These are phyloP conservation scores for Hypseocharis bilobata DNA, from an alignment of 441 rosid genomes.

Conservation along the genomic window DNA sequence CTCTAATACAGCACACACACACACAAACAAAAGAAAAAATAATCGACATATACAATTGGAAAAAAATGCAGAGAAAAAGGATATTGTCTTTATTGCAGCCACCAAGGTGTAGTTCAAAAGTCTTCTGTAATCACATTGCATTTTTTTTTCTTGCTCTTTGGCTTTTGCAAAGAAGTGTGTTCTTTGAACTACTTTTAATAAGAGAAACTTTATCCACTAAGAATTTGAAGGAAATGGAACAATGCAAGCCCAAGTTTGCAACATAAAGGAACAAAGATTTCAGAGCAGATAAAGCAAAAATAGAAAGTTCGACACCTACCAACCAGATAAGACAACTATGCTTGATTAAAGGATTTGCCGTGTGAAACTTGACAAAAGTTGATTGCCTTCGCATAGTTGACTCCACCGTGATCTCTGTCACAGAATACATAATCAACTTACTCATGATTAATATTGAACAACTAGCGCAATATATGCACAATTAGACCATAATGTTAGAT, in stretches of 20 bases:
- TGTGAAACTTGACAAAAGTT: slow-evolving; percentile 56
- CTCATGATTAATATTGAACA: not conserved
- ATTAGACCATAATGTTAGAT: not conserved
- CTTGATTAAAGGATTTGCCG: slow-evolving; percentile 46
- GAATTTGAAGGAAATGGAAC: not conserved
- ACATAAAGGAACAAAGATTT: not conserved
- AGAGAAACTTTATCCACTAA: not conserved
- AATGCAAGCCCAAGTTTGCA: too few species aligned
- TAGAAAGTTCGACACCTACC: slow-evolving; percentile 36
- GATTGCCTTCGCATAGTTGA: slow-evolving; percentile 56
- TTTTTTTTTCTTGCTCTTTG: too few species aligned
- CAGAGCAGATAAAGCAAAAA: slow-evolving; percentile 12
- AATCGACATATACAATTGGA: too few species aligned
- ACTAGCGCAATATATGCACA: not conserved
- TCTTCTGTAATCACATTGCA: too few species aligned
- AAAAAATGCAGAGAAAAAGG: too few species aligned
- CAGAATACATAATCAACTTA: slow-evolving; percentile 13
- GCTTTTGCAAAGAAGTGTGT: too few species aligned
- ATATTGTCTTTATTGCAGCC: too few species aligned
- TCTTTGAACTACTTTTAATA: too few species aligned
- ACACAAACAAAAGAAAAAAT: too few species aligned
- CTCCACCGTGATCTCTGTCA: slow-evolving; percentile 47
- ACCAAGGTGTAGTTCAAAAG: too few species aligned
- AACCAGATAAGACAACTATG: slow-evolving; percentile 62
- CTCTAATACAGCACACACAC: too few species aligned